Percentiles rank a stretch among this genome's conserved stretches.
Conservation (phyloP, 140 eudicot genomes). For the Ambrosia hybrid region DNA sequence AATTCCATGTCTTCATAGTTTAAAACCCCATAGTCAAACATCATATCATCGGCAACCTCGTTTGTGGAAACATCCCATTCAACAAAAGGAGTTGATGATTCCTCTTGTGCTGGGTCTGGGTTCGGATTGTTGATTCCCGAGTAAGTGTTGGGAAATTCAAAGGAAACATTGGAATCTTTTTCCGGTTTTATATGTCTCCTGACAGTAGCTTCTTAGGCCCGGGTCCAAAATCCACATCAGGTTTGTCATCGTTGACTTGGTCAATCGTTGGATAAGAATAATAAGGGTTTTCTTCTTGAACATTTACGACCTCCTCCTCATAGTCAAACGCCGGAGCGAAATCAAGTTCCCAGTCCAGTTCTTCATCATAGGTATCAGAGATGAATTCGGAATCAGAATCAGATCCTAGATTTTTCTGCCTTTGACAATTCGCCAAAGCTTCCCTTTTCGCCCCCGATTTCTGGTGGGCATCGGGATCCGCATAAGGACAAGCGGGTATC, state of each 20-base stretch:
- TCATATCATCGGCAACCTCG: slow-evolving; percentile 48
- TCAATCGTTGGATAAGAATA: slow-evolving; percentile 46
- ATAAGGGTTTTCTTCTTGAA: slow-evolving; percentile 37
- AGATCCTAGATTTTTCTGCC: slow-evolving; percentile 34
- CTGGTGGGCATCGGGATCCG: slow-evolving; percentile 35
- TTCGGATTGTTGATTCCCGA: slow-evolving; percentile 12
- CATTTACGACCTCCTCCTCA: slow-evolving; percentile 34
- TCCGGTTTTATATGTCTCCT: slow-evolving; percentile 67
- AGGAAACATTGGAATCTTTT: slow-evolving; percentile 28
- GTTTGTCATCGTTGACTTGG: slow-evolving; percentile 31
- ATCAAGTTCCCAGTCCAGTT: slow-evolving; percentile 29
- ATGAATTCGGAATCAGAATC: slow-evolving; percentile 27
- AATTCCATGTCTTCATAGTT: slow-evolving; percentile 70
- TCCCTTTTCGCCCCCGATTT: slow-evolving; percentile 34
- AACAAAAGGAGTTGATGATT: slow-evolving; percentile 38
- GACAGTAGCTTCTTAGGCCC: slow-evolving; percentile 64
- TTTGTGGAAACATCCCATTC: slow-evolving; percentile 55
- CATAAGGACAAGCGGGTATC: slow-evolving; percentile 71
- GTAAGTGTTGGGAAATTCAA: slow-evolving; percentile 34
- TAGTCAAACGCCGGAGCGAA: slow-evolving; percentile 30
- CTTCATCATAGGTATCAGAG: slow-evolving; percentile 27
- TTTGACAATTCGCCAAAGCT: slow-evolving; percentile 30
- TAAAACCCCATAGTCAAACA: slow-evolving; percentile 49
- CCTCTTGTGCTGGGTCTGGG: slow-evolving; percentile 26
- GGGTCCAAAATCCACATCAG: slow-evolving; percentile 23